phyloP scores from a whole-genome alignment of 1,284 basidiomycete species.

The Lentinula novae-zelandiae region DNA sequence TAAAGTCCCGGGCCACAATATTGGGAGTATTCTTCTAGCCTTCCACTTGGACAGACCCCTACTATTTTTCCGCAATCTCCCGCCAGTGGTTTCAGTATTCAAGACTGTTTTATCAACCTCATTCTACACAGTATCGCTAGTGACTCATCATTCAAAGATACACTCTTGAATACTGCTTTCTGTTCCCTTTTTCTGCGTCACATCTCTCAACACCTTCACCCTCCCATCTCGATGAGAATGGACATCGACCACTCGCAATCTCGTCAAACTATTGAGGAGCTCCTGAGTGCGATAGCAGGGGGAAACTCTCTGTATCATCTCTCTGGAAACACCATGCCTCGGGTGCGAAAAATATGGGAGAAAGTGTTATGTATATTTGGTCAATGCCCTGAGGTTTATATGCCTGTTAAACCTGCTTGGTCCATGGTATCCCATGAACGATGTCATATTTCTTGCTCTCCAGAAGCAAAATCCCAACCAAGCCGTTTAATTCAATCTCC shows the following conservation, averaged over 20 bases:
- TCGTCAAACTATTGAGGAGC: not conserved
- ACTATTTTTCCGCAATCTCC: no score
- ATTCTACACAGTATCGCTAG: not conserved
- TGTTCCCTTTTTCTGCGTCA: not conserved
- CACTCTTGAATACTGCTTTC: not conserved
- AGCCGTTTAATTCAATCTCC: no score
- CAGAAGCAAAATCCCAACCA: no score
- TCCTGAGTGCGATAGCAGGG: no score
- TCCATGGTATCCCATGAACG: not conserved
- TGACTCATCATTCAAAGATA: not conserved
- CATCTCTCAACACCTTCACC: not conserved
- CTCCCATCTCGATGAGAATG: not conserved
- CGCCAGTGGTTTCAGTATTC: not conserved
- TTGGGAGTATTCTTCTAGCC: not conserved
- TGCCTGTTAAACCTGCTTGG: not conserved
- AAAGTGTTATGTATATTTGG: no score
- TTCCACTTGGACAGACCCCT: not conserved
- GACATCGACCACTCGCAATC: not conserved
- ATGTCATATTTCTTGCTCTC: no score
- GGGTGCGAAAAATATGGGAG: no score
- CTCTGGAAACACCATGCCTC: no score
- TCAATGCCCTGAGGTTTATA: not conserved
- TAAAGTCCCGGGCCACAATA: no score
- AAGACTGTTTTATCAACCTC: not conserved
- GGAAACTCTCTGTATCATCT: no score